Base-by-base conservation (phyloP, 768 basidiomycete species). In the Chlorophyllum brunneum region DNA sequence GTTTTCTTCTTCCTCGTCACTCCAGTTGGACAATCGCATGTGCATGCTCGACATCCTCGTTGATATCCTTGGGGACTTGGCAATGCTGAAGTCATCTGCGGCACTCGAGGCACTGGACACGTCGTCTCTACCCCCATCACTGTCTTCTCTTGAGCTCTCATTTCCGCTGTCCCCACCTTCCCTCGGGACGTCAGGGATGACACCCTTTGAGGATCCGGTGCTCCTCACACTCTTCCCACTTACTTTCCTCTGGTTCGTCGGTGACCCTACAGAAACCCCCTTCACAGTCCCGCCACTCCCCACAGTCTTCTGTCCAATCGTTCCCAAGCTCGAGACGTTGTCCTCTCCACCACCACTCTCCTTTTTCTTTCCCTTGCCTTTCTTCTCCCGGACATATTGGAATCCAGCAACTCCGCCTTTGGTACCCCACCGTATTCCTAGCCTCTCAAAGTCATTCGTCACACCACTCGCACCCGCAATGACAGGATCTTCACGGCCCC, bases 1-100 rank as follows among this genome's bases (percentile, higher is more conserved):
- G 22, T 76, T 71, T 5, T 66, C 71, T 4, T 71, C 75, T 10
- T 58, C 63, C 24, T 55, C 56, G 10, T 65, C 62, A 26, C 69
- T 76, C 38, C 71, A 70, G 3, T 69, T 71, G 22, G 64, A 46
- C 2, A 56, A 33, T 36, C 33, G 31, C 9, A 20, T 9, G 7
- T 13, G 15, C 18, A 51, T 41, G 54, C 7, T 61, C 65, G 9
- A 61, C 54, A 29, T 53, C 39, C n/a, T n/a, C n/a, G n/a, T n/a
- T n/a, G n/a, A n/a, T n/a, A n/a, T n/a, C n/a, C n/a, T n/a, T n/a
- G n/a, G n/a, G n/a, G n/a, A n/a, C n/a, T n/a, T n/a, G n/a, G n/a
- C n/a, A n/a, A n/a, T n/a, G n/a, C n/a, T n/a, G n/a, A n/a, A n/a
- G 29, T 64, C 55, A 36, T 31, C 29, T 23, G 24, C 49, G 33